Conservation (phyloP, 257 asterid species). For the Plantago elongata region DNA sequence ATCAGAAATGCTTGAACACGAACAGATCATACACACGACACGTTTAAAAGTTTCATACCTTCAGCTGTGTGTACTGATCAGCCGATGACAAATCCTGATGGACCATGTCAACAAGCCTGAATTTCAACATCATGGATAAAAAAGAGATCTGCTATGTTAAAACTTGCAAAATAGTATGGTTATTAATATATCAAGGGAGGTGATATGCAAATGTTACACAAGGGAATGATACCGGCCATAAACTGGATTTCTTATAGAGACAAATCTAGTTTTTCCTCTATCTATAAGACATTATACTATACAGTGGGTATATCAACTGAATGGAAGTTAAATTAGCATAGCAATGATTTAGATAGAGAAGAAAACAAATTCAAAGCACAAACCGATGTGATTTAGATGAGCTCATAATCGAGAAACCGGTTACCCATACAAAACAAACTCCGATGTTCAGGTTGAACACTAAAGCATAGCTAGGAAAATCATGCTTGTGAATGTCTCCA, state of each 20-base stretch:
- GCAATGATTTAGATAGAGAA: background rate
- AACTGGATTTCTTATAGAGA: background rate
- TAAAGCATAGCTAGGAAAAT: no score
- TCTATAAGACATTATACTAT: background rate
- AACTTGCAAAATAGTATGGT: no score
- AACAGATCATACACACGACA: constrained; percentile 16
- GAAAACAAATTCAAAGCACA: background rate
- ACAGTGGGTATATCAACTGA: no score
- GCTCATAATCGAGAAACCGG: constrained; percentile 2
- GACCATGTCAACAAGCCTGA: constrained; percentile 84
- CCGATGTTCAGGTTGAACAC: no score
- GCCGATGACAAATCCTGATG: constrained; percentile 94
- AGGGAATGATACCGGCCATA: constrained; percentile 1
- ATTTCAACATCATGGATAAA: constrained; percentile 21
- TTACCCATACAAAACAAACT: no score
- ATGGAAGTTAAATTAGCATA: no score
- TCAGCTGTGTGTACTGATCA: constrained; percentile 75
- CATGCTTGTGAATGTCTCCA: no score
- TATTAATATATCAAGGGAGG: constrained; percentile 7
- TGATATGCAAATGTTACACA: constrained; percentile 5
- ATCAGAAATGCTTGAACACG: constrained; percentile 19
- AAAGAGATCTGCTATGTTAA: constrained; percentile 20
- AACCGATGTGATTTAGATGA: background rate
- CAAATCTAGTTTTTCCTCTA: background rate
- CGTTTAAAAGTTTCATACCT: constrained; percentile 47